Percentiles rank a stretch among this genome's conserved stretches.
Conservation (phyloP, 2,329 filamentous ascomycete genomes). For the Neonectria magnoliae region DNA sequence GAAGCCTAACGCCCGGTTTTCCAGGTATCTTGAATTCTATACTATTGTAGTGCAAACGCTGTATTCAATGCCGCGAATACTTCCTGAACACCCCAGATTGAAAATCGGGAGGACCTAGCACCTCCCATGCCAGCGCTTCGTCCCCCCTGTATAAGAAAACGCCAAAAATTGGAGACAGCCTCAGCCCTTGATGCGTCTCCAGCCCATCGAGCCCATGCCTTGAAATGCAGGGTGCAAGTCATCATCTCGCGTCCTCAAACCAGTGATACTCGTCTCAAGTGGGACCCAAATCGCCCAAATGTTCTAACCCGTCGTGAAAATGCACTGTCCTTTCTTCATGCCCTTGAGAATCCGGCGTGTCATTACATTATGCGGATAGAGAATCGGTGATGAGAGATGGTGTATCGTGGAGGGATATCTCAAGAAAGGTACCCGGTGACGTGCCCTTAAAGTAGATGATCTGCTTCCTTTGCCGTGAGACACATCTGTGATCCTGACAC, state of each 20-base stretch:
- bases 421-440: too few relatives aligned
- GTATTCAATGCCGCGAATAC: slow-evolving; percentile 25
- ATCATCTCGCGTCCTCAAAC: slow-evolving; percentile 26
- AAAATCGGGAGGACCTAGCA: not conserved
- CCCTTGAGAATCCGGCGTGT: slow-evolving; percentile 17
- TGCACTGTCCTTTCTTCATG: slow-evolving; percentile 8
- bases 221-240: slow-evolving; percentile 40
- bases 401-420: slow-evolving; percentile 4
- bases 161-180: slow-evolving; percentile 54
- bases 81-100: slow-evolving; percentile 17
- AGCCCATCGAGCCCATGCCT: slow-evolving; percentile 39
- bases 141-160: slow-evolving; percentile 26
- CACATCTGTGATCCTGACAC: slow-evolving; percentile 49
- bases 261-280: slow-evolving; percentile 25
- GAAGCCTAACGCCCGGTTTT: slow-evolving; percentile 28
- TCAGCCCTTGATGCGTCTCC: slow-evolving; percentile 67
- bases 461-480: slow-evolving; percentile 22
- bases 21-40: slow-evolving; percentile 36
- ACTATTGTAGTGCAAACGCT: slow-evolving; percentile 29
- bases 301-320: not conserved
- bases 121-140: not conserved
- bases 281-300: not conserved
- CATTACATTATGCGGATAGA: slow-evolving; percentile 4
- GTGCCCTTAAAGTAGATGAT: slow-evolving; percentile 26
- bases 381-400: slow-evolving; percentile 12